Base-by-base conservation (phyloP, 495 filamentous ascomycete genomes). In the Aspergillus homomorphus region DNA sequence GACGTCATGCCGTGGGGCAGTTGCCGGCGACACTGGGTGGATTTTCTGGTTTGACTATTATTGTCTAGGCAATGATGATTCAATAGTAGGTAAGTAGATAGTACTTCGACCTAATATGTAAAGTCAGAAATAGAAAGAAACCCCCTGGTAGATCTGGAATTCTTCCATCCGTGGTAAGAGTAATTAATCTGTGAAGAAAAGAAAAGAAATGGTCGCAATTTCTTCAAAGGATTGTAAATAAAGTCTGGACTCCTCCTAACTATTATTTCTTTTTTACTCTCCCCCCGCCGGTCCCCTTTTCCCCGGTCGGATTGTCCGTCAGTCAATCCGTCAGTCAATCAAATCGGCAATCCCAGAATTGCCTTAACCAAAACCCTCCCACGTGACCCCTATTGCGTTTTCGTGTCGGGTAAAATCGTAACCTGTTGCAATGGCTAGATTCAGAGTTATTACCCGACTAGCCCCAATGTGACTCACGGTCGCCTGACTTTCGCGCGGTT, bases 1-100 rank as follows among this genome's bases (percentile, higher is more conserved):
- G 61, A 66, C 64, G 64, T 67, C 65, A 67, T 67, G 56, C 62
- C 62, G 65, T 58, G 62, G 65, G 62, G 62, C 59, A 64, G 50
- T 50, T 23, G 51, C 45, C 54, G n/a, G 24, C 52, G 45, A 9
- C 54, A 43, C 21, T 52, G 24, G 45, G 46, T n/a, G n/a, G n/a
- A n/a, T n/a, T n/a, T n/a, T n/a, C n/a, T n/a, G n/a, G n/a, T n/a
- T 28, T 28, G 26, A 9, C 9, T 28, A 28, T 28, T 28, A 28
- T 38, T 38, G 33, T 38, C 33, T 14, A 38, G 33, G 33, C 33
- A 38, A 38, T 38, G 33, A 38, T 38, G 33, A 38, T 38, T 38
- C 33, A 38, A 38, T 38, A 38, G 33, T 38, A 28, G 21, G 28
- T n/a, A 12, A 45, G 38, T 23, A 15, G 33, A 53, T 54, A 44